Conservation (phyloP, 2,329 filamentous ascomycete genomes). For the Aspergillus glaucus region DNA sequence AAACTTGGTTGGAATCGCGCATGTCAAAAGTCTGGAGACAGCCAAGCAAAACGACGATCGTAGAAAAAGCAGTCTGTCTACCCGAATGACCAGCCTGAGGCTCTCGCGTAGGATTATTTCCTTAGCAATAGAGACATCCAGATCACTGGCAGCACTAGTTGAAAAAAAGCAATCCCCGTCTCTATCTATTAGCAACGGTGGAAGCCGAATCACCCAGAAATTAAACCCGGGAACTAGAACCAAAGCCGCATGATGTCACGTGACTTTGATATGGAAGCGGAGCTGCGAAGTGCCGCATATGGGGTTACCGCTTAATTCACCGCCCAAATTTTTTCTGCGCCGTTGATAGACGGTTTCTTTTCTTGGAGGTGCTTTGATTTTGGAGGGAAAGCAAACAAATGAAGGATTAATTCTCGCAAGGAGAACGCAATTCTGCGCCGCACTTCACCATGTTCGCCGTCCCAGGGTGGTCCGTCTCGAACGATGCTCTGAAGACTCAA, state of each 20-base stretch:
- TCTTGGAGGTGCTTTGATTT: neutral
- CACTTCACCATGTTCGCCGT: slow-evolving; percentile 70
- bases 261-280: too few relatives aligned
- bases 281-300: neutral
- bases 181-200: too few relatives aligned
- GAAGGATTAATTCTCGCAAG: neutral
- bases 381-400: neutral
- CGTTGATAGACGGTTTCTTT: neutral
- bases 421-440: neutral
- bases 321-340: slow-evolving; percentile 8
- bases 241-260: too few relatives aligned
- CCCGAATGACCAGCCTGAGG: too few relatives aligned
- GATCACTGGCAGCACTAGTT: too few relatives aligned
- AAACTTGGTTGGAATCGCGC: neutral
- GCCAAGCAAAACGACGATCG: neutral
- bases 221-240: too few relatives aligned
- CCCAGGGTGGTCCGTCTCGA: slow-evolving; percentile 80
- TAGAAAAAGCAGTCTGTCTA: too few relatives aligned
- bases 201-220: too few relatives aligned
- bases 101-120: too few relatives aligned
- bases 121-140: too few relatives aligned
- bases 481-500: slow-evolving; percentile 66
- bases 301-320: neutral
- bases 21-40: neutral
- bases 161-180: too few relatives aligned